Base-by-base conservation (phyloP, 2,329 filamentous ascomycete genomes). In the Penicillium vulpinum region DNA sequence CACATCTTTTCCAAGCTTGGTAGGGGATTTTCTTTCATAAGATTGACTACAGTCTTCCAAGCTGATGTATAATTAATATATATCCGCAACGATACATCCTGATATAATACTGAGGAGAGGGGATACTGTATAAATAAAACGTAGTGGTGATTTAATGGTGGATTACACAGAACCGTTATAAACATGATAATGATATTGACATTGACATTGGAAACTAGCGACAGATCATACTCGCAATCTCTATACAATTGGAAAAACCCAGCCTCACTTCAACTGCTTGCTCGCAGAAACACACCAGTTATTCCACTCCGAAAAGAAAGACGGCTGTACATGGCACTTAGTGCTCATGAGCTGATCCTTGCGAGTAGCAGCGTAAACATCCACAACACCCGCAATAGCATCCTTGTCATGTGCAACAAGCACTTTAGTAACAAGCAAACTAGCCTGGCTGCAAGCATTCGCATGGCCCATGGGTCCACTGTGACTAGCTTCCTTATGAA, bases 251-350 rank as follows among this genome's bases (percentile, higher is more conserved):
- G 31, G 31, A 36, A 39, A 16, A 28, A 31, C 3, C 4, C 11
- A 29, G 6, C 22, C 28, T 36, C 40, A 61, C 65, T 76, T 76
- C 62, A 76, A 64, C 65, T 73, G 71, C 67, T 75, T 75, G 22
- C 75, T 74, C n/a, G 73, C 72, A 22, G 74, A 73, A 45, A 76
- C 73, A 68, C 82, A 86, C 89, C 89, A 92, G 68, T 90, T 90
- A 62, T 86, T 80, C 87, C 88, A 91, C 59, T 91, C 88, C 2
- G 80, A 79, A 65, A 90, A 89, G 73, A 91, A 88, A 0, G 80
- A 80, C 22, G 82, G 80, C 73, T 88, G 86, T 45, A 90, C 79
- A 73, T 81, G 83, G 41, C 80, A 80, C 67, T 81, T 80, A 33
- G 83, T 83, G 62, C 78, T 76, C 31, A 82, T 74, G 58, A 87